Conservation (phyloP, 1,284 basidiomycete genomes). For the Vanrija pseudolonga region DNA sequence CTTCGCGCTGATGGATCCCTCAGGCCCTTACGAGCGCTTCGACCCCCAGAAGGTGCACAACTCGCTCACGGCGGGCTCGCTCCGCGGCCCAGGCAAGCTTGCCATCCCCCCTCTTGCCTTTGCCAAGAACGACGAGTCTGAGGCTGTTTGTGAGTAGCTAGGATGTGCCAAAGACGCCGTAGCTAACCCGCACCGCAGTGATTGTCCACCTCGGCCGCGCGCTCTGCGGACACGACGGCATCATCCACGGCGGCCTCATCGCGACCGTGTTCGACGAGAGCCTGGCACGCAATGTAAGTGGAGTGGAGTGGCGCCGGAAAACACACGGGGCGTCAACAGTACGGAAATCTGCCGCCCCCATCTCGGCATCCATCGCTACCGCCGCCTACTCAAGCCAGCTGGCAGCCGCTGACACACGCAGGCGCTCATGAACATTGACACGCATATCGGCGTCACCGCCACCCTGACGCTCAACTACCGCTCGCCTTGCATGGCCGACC, state of each 20-base stretch:
- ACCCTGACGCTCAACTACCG: constrained; percentile 69
- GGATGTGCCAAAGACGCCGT: too few relatives aligned
- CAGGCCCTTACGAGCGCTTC: constrained; percentile 65
- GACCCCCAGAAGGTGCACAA: constrained; percentile 67
- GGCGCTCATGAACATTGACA: constrained; percentile 79
- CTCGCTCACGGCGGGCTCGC: constrained; percentile 75
- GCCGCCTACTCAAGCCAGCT: too few relatives aligned
- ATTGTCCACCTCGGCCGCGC: constrained; percentile 79
- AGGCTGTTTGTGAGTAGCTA: constrained; percentile 53
- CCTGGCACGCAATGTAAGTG: constrained; percentile 70
- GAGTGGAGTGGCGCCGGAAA: background rate
- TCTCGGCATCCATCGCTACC: too few relatives aligned
- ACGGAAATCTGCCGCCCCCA: too few relatives aligned
- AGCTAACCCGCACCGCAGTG: constrained; percentile 36
- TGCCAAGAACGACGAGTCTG: constrained; percentile 68
- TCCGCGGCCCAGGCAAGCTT: constrained; percentile 79
- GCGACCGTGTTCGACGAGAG: constrained; percentile 87
- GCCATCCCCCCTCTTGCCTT: constrained; percentile 72
- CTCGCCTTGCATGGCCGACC: constrained; percentile 77
- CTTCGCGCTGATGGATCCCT: constrained; percentile 50
- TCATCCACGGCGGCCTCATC: constrained; percentile 87
- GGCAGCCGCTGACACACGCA: constrained; percentile 35
- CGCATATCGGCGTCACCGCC: constrained; percentile 90
- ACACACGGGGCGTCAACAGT: too few relatives aligned
- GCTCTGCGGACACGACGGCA: constrained; percentile 85